Base-by-base conservation (phyloP, 305 asterid genomes). In the Fraxinus platypoda region DNA sequence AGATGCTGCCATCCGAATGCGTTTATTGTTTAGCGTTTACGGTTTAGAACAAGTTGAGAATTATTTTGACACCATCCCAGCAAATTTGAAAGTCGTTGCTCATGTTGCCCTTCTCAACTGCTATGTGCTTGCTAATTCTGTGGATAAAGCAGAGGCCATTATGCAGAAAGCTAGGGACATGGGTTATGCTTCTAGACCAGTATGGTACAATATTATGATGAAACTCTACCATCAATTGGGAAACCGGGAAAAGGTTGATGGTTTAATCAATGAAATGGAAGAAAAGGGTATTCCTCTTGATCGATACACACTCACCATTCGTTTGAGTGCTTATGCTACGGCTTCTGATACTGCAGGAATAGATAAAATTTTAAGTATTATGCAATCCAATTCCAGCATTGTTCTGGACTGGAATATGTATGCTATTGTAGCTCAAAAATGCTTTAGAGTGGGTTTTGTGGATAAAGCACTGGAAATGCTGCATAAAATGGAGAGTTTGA, bases 171-270 rank as follows among this genome's bases (percentile, higher is more conserved):
- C 88, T 80, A 87, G 89, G 81, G 94, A 87, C 26, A 83, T 88
- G 81, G 97, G 95, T 76, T 89, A 74, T 80, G 91, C 83, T 78
- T 84, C 62, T 73, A 84, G 81, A 43, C 86, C 95, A 13, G 30
- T 92, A 76, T 87, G 91, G 90, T 91, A 90, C 87, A 92, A 94
- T 83, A 86, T 89, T 76, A 82, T 94, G 91, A 91, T 92, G 95
- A 83, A 85, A 78, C 84, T 93, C 13, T 79, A 91, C 68, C 83
- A 59, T 84, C 81, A 76, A 52, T 70, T 87, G 81, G 93, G 91
- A 34, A 81, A 83, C 62, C 64, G 71, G 75, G 88, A 77, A 72
- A 88, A 88, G 83, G 26, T 90, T 49, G 83, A 84, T 4, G 78
- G 59, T 21, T 78, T 91, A 81, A 85, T 92, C 88, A 26, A 73